Evolutionary conservation across 805 yeast genomes (phyloP).

Genomic region (Metschnikowia drakensbergensis): DNA sequence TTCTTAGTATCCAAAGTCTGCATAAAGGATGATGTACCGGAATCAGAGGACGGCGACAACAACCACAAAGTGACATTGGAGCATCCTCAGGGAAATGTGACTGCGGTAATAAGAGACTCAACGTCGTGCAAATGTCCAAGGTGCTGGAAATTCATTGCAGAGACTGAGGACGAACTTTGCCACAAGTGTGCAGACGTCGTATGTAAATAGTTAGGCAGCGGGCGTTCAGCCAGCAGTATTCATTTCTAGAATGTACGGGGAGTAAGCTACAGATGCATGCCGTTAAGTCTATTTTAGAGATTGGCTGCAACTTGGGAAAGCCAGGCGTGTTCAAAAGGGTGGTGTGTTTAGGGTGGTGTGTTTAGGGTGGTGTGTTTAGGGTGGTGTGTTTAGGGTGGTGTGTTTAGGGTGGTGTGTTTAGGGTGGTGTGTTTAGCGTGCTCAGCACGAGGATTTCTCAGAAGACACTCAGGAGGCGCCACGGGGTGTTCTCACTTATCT

Average conservation of each 20-base stretch:
- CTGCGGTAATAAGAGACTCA: constrained; percentile 43
- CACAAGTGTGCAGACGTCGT: constrained; percentile 53
- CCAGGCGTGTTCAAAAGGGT: background rate
- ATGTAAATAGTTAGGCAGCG: constrained; percentile 21
- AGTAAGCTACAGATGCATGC: no score
- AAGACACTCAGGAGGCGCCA: no score
- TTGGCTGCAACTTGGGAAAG: no score
- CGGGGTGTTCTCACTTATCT: no score
- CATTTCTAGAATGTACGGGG: no score
- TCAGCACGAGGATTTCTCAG: no score
- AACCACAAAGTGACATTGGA: constrained; percentile 1
- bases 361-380: no score
- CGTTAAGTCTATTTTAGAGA: background rate
- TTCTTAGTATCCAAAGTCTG: constrained; percentile 60
- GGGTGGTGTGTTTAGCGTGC: no score
- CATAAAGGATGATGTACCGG: background rate
- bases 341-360: no score
- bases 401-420: no score
- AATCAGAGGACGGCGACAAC: background rate
- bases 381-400: no score
- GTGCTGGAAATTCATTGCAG: constrained; percentile 82
- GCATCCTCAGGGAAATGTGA: constrained; percentile 22
- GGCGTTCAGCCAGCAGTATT: background rate
- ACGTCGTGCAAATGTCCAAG: constrained; percentile 72
- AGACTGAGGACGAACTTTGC: constrained; percentile 54